Base-by-base conservation (phyloP, 2,329 filamentous ascomycete genomes). In the Penicillium sp. region DNA sequence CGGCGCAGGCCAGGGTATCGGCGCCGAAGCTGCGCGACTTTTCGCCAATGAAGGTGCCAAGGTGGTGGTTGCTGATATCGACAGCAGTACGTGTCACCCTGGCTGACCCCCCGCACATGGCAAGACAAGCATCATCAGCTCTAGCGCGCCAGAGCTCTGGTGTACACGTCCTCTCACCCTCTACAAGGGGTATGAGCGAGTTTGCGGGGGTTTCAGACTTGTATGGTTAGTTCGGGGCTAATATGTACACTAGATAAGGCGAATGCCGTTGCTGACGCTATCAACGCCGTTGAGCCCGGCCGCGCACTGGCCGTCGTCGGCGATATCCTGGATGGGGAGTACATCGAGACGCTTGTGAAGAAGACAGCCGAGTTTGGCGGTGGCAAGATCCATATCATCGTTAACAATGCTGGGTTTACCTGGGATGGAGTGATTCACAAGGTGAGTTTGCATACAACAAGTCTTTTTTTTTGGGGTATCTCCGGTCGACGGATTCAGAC, bases 361-460 rank as follows among this genome's bases (percentile, higher is more conserved):
- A 86, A 87, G 71, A 84, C 91, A 0, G 92, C 90, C 1, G 88
- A 88, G 50, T 96, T 96, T 72, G 92, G 92, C 59, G 81, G 84
- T 64, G 92, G 91, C 71, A 96, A 96, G 82, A 92, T 96, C 63
- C 90, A 96, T 76, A 90, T 95, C 73, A 89, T 96, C 58, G 90
- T 96, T 60, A 96, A 96, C 78, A 96, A 96, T 74, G 92, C 92
- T 0, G 92, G 91, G 43, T 96, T 91, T 78, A 96, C 92, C 0
- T 96, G 92, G 91, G 92, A 96, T 75, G 92, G 89, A 6, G 91
- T 96, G 41, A 92, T 96, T 66, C 91, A 96, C 82, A 96, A 95
- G 79, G 83, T 84, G 22, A 14, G 57, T 65, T 48, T 6, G 14
- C 54, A 28, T 48, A 3, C 1, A 15, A 14, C 3, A 22, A 42